Percentiles rank a stretch among this genome's conserved stretches.
phyloP scores from a whole-genome alignment of 2,329 filamentous ascomycete genomes.

The Penicillium sp. region DNA sequence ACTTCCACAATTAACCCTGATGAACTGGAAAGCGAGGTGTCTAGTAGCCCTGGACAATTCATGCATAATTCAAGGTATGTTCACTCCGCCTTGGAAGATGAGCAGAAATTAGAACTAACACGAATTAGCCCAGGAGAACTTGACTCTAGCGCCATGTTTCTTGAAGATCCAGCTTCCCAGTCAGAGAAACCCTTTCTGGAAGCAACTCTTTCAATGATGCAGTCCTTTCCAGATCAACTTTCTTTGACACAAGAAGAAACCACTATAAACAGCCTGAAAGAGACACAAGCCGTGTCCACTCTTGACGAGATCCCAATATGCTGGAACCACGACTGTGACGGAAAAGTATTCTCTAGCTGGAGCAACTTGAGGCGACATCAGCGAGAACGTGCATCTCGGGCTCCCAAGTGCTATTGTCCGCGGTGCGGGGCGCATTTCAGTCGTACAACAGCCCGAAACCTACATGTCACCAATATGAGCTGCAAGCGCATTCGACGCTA shows the following conservation, averaged over 20 bases:
- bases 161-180: background rate
- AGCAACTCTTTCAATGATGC: background rate
- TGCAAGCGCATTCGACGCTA: background rate
- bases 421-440: background rate
- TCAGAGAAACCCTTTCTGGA: background rate
- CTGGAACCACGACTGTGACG: constrained; percentile 95
- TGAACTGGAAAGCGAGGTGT: background rate
- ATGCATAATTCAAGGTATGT: background rate
- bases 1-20: background rate
- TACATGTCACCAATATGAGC: background rate
- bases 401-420: background rate
- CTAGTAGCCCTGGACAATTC: background rate
- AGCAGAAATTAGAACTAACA: background rate
- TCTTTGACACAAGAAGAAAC: background rate
- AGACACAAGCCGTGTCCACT: background rate
- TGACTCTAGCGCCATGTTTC: background rate
- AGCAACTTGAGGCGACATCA: constrained; percentile 92
- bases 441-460: background rate
- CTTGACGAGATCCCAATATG: constrained; percentile 49
- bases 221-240: background rate
- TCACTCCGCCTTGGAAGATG: background rate
- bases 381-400: constrained; percentile 9
- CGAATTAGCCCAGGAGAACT: background rate
- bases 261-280: background rate
- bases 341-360: constrained; percentile 90